These are phyloP conservation scores for Chrysoporthe deuterocubensis DNA, from an alignment of 2,329 filamentous ascomycete genomes.

Conservation along the genomic window DNA sequence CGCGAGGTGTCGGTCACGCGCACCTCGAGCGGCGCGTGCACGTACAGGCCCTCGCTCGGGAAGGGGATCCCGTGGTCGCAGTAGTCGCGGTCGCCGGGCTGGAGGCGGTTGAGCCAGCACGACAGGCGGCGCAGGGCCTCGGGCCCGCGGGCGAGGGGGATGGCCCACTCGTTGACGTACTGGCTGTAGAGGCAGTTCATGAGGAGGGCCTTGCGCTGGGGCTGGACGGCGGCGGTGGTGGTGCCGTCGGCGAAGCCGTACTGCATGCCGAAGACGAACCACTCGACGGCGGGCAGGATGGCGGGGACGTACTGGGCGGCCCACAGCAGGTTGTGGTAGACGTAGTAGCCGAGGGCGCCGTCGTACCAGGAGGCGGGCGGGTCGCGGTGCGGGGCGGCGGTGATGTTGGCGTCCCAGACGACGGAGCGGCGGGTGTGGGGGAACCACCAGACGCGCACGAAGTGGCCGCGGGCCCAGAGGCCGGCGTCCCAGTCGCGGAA, in stretches of 20 bases:
- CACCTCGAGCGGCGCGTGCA: conserved; percentile 80
- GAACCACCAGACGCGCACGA: conserved; percentile 96
- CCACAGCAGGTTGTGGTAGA: conserved; percentile 91
- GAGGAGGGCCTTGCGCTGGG: conserved; percentile 77
- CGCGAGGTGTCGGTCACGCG: conserved; percentile 68
- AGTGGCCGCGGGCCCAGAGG: conserved; percentile 85
- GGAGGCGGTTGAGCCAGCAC: conserved; percentile 75
- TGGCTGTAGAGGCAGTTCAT: conserved; percentile 99
- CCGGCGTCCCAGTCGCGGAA: conserved; percentile 71
- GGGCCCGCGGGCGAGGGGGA: conserved; percentile 85
- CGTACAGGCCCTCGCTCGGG: conserved; percentile 68
- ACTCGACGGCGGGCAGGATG: conserved; percentile 86
- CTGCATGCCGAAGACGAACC: conserved; percentile 97
- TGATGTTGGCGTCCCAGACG: conserved; percentile 86
- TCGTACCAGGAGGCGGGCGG: conserved; percentile 79
- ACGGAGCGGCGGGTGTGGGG: conserved; percentile 89
- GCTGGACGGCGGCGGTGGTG: conserved; percentile 75
- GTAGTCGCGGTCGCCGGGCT: conserved; percentile 61
- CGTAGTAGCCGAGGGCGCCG: conserved; percentile 77
- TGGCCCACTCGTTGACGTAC: conserved; percentile 97
- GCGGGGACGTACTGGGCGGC: conserved; percentile 77
- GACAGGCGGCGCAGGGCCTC: conserved; percentile 83
- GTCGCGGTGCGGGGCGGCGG: conserved; percentile 61
- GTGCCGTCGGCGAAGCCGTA: conserved; percentile 82
- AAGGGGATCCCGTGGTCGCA: conserved; percentile 71